These are phyloP conservation scores for Diaporthe vexans DNA, from an alignment of 2,329 filamentous ascomycete genomes.

Conservation along the genomic window DNA sequence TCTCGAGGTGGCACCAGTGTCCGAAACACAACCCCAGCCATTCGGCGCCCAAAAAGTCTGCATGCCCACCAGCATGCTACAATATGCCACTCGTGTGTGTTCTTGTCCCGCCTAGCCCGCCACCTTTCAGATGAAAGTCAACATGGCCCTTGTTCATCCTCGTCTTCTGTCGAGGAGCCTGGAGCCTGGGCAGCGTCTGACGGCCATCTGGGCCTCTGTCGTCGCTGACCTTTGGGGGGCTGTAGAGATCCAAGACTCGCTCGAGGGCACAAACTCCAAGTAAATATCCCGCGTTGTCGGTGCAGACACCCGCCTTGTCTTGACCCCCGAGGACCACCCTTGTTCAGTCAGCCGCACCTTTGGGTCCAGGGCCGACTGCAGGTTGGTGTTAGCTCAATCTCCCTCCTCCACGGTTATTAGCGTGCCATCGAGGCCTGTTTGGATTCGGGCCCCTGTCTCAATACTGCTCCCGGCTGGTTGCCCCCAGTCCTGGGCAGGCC, in stretches of 20 bases:
- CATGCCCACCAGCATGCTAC: neutral
- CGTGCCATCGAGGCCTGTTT: slow-evolving; percentile 33
- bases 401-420: slow-evolving; percentile 23
- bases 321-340: slow-evolving; percentile 16
- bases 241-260: neutral
- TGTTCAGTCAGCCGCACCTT: slow-evolving; percentile 17
- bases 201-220: too few species aligned
- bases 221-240: neutral
- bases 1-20: neutral
- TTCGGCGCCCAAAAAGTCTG: neutral
- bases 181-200: too few species aligned
- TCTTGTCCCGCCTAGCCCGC: too few species aligned
- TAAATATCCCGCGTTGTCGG: slow-evolving; percentile 7
- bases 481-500: slow-evolving; percentile 22
- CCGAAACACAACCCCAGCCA: slow-evolving; percentile 1
- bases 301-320: slow-evolving; percentile 25
- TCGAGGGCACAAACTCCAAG: too few species aligned
- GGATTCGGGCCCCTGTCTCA: slow-evolving; percentile 34
- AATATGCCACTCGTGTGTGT: neutral
- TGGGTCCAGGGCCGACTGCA: slow-evolving; percentile 22
- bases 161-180: neutral
- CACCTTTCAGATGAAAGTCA: too few species aligned
- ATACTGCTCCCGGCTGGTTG: neutral
- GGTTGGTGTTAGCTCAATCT: slow-evolving; percentile 20
- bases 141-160: neutral